Conservation (phyloP, 306 rosid genomes). For the Spatholobus suberectus region DNA sequence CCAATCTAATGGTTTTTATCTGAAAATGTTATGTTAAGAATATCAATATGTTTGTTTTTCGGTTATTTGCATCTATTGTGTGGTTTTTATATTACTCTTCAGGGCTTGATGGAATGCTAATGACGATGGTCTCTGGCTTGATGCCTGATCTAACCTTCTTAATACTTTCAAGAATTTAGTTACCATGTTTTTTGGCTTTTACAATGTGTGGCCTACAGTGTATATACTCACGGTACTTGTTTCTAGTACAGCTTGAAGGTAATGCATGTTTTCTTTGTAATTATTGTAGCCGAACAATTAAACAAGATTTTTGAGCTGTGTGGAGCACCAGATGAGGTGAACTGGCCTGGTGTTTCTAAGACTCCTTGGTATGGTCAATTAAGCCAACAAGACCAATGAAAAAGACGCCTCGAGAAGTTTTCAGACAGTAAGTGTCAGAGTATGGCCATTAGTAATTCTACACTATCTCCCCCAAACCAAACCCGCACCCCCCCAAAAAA, state of each 20-base stretch:
- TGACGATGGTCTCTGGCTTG: not conserved
- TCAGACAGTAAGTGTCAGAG: constrained; percentile 60
- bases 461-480: not conserved
- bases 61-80: not conserved
- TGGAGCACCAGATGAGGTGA: constrained; percentile 78
- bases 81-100: not conserved
- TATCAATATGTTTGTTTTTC: no score
- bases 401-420: constrained; percentile 72
- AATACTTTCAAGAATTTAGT: not conserved
- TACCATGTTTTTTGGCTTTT: constrained; percentile 12
- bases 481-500: no score
- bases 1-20: not conserved
- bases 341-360: no score
- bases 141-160: not conserved
- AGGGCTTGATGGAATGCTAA: not conserved
- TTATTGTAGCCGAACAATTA: constrained; percentile 67
- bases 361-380: constrained; percentile 69
- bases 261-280: constrained; percentile 20
- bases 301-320: constrained; percentile 77
- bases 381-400: constrained; percentile 71
- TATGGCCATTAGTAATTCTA: constrained; percentile 4
- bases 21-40: constrained; percentile 11
- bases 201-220: not conserved
- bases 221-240: not conserved
- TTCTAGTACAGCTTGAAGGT: constrained; percentile 5